A percentile compares a stretch with the other conserved stretches of the same genome.
Conservation (phyloP, 1,284 basidiomycete species). For the Rhodotorula glutinis region DNA sequence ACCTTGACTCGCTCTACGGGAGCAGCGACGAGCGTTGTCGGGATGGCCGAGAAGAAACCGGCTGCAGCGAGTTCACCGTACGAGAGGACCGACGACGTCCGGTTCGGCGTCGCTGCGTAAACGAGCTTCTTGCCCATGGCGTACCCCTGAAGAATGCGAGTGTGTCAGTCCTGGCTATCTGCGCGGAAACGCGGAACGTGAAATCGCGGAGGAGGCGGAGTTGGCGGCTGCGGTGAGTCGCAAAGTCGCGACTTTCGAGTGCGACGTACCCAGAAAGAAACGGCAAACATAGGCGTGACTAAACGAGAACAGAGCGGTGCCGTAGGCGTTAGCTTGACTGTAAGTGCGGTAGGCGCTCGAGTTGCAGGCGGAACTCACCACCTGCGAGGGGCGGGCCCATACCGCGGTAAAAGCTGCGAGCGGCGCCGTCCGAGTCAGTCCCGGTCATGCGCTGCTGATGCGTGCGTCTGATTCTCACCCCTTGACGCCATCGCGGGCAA, state of each 20-base stretch:
- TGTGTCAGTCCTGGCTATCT: neutral
- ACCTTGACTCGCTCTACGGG: conserved; percentile 98
- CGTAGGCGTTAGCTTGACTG: too few species aligned
- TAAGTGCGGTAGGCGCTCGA: too few species aligned
- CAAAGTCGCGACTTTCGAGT: too few species aligned
- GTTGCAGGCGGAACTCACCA: conserved; percentile 10
- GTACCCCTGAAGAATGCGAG: conserved; percentile 64
- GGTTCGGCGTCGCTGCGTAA: conserved; percentile 62
- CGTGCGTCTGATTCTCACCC: conserved; percentile 61
- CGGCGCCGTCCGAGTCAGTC: conserved; percentile 6
- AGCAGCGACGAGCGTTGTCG: conserved; percentile 85
- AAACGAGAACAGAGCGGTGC: too few species aligned
- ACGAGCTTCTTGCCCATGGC: conserved; percentile 90
- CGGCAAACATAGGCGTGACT: conserved; percentile 96
- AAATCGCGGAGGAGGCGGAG: too few species aligned
- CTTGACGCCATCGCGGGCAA: conserved; percentile 80
- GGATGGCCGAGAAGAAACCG: conserved; percentile 91
- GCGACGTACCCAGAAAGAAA: conserved; percentile 84
- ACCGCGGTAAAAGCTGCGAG: conserved; percentile 80
- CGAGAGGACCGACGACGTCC: conserved; percentile 64
- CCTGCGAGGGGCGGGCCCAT: conserved; percentile 94
- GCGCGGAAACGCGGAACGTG: too few species aligned
- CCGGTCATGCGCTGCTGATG: neutral
- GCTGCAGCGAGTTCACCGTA: conserved; percentile 82
- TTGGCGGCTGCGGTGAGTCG: too few species aligned